Evolutionary conservation across 2,329 filamentous ascomycete genomes (phyloP), one percentile per base, ranked within the genome.

Genomic region (Dothideomycetes sp.): DNA sequence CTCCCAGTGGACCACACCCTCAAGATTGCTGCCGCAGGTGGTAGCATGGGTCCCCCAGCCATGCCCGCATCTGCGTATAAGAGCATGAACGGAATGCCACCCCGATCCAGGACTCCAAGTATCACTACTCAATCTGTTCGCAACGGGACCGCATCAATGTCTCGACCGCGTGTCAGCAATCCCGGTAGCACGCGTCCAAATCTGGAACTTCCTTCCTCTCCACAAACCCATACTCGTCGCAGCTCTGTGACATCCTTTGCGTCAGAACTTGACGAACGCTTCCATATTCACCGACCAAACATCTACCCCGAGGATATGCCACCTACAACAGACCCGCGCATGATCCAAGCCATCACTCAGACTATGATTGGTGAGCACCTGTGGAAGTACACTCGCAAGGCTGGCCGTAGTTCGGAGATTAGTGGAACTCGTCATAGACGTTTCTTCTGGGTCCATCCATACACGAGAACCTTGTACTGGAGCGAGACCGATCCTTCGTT

Each of bases 321-420:
- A 8, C 69, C 78, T 17, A 54, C 56, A 15, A 94, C 87, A 4
- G 91, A 98, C 63, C 89, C 89, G 46, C 84, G 89, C 52, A 95
- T 98, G 87, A 96, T 98, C 50, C 87, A 95, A 65, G 91, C 91
- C 36, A 95, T 98, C 49, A 98, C 91, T 2, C 89, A 98, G 62
- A 96, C 91, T 14, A 98, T 98, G 91, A 96, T 98, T 55, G 91
- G 91, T 41, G 91, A 98, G 60, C 96, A 89, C 60, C 70, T 98
- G 31, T 98, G 91, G 91, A 98, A 98, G 61, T 98, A 98, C 63
- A 98, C 91, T 0, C 82, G 91, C 53, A 94, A 91, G 66, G 73
- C 88, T 44, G 88, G 87, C n/a, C 81, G 89, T 17, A 83, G 79
- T 40, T 45, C 37, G 14, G 84, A 87, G 47, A 78, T 94, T 63